Evolutionary conservation across 169 alveolate genomes (phyloP).

Genomic region (Plasmodium malariae): DNA sequence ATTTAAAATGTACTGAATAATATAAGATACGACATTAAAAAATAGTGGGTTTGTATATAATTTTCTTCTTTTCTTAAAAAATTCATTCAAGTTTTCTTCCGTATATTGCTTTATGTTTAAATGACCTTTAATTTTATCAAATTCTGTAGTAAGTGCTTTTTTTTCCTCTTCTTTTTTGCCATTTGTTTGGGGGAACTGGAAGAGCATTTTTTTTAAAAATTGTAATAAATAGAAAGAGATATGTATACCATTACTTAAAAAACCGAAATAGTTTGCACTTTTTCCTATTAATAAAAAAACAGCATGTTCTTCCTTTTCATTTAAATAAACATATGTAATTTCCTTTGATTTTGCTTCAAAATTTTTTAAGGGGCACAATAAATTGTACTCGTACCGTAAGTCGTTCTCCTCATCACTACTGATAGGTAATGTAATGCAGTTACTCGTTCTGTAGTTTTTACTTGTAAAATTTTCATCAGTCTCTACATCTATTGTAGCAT

Average conservation of each 20-base stretch:
- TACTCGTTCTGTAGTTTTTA: background rate
- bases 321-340: constrained; percentile 74
- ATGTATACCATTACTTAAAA: constrained; percentile 86
- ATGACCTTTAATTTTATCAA: constrained; percentile 17
- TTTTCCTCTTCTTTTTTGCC: constrained; percentile 10
- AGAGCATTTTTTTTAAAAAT: constrained; percentile 35
- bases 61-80: constrained; percentile 80
- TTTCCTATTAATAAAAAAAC: constrained; percentile 87
- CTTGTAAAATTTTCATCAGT: background rate
- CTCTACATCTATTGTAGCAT: background rate
- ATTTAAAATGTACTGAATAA: constrained; percentile 59
- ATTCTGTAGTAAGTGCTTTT: background rate
- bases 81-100: constrained; percentile 78
- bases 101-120: constrained; percentile 61
- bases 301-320: constrained; percentile 88
- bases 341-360: constrained; percentile 68
- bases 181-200: constrained; percentile 1
- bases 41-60: constrained; percentile 70
- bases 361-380: constrained; percentile 53
- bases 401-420: constrained; percentile 1
- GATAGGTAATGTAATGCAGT: background rate
- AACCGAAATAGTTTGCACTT: constrained; percentile 88
- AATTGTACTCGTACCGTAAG: constrained; percentile 14
- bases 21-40: constrained; percentile 45
- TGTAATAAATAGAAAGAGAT: constrained; percentile 71